These are phyloP conservation scores for Hypoxylon intermedium DNA, from an alignment of 495 filamentous ascomycete genomes.

Conservation along the genomic window DNA sequence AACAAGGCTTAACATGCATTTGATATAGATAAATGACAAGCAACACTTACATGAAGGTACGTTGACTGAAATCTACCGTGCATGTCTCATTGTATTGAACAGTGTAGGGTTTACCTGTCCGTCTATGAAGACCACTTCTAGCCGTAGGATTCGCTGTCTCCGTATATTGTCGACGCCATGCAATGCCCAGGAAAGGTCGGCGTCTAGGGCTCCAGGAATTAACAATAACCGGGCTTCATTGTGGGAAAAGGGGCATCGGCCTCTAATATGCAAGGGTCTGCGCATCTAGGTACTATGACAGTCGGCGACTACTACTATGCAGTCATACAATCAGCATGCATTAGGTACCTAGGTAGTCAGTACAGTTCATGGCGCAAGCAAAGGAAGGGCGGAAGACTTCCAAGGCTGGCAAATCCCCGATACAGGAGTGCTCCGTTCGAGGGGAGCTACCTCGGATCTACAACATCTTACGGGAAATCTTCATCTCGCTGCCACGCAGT, in stretches of 20 bases:
- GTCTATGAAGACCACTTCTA: neutral
- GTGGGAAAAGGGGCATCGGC: neutral
- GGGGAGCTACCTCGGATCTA: neutral
- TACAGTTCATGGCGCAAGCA: constrained; percentile 14
- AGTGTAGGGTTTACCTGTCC: neutral
- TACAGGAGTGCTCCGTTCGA: constrained; percentile 1
- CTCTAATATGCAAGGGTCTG: constrained; percentile 10
- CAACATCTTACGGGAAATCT: neutral
- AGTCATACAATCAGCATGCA: constrained; percentile 2
- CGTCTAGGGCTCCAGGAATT: constrained; percentile 6
- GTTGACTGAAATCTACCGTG: neutral
- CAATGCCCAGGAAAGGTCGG: constrained; percentile 14
- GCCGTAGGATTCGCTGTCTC: neutral
- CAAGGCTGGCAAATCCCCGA: neutral
- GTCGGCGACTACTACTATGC: constrained; percentile 13
- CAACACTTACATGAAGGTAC: neutral
- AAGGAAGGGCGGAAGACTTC: too few relatives aligned
- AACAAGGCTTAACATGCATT: constrained; percentile 1
- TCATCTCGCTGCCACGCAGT: too few relatives aligned
- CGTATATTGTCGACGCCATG: neutral
- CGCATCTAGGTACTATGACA: neutral
- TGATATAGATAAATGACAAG: neutral
- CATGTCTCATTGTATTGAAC: neutral
- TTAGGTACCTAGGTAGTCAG: too few relatives aligned
- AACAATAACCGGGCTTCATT: constrained; percentile 17